Base-by-base conservation (phyloP, 805 yeast species). In the Novakomyces olei region DNA sequence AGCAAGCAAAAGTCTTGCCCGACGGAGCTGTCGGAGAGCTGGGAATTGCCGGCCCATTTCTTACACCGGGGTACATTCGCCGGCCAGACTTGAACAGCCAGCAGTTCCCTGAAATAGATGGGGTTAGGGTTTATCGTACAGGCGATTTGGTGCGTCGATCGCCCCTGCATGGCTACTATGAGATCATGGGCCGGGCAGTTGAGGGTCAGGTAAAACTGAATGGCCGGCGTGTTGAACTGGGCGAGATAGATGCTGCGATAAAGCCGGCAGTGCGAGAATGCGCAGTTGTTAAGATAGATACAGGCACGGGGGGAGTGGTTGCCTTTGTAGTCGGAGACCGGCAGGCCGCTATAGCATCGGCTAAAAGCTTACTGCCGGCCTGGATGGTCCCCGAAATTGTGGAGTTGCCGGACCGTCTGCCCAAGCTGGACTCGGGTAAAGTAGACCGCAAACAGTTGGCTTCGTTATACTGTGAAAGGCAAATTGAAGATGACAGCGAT, bases 181-280 rank as follows among this genome's bases (percentile, higher is more conserved):
- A 37, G 12, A 42, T 43, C 26, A 19, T 40, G 18, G 49, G 51
- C 9, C 34, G 51, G 4, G 22, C 27, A 3, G 29, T 38, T 26
- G 52, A 46, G 15, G 46, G 41, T 14, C 52, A 48, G 25, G 47
- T 48, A n/a, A 48, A 48, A 34, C 27, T 48, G 5, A 41, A 47
- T 5, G 52, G 52, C 4, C 50, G 46, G n/a, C 37, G 52, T 12
- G 38, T 48, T 14, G 52, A 48, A 22, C 39, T 48, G 4, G 50
- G 48, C 2, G 52, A 48, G 30, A 44, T 48, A 15, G 51, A 47
- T 18, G 25, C 33, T 19, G 41, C 36, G 34, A 12, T 34, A n/a
- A 19, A 23, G 3, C 19, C 19, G 4, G 12, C 24, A n/a, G 28
- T 22, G 16, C 26, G 29, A 9, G 36, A 36, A 7, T 31, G 35